phyloP scores from a whole-genome alignment of 805 yeast species.

The Ogataea haglerorum region DNA sequence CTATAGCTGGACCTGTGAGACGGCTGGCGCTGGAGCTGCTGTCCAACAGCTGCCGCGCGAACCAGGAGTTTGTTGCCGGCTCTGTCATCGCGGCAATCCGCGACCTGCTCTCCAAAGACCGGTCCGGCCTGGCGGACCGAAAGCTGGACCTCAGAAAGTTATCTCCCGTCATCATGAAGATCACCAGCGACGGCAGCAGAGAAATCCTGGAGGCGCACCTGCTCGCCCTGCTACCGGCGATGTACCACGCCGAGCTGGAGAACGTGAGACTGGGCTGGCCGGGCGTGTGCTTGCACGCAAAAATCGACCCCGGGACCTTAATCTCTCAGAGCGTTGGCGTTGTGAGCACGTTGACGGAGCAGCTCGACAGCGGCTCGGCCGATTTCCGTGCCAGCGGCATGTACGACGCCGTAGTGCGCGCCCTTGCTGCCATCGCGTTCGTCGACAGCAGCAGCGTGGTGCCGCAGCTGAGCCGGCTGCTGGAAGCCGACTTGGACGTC shows the following conservation, averaged over 20 bases:
- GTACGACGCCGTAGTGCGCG: constrained; percentile 48
- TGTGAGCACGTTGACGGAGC: constrained; percentile 21
- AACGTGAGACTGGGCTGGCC: constrained; percentile 65
- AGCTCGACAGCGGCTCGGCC: constrained; percentile 14
- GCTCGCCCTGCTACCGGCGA: constrained; percentile 38
- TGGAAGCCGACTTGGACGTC: constrained; percentile 42
- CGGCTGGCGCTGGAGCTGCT: constrained; percentile 34
- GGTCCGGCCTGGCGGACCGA: constrained; percentile 18
- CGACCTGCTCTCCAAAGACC: constrained; percentile 20
- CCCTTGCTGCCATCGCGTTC: constrained; percentile 50
- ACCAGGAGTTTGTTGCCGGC: constrained; percentile 40
- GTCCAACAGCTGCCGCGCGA: constrained; percentile 28
- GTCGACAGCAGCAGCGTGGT: constrained; percentile 56
- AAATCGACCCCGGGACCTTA: constrained; percentile 61
- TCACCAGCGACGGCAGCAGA: constrained; percentile 31
- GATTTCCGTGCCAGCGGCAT: constrained; percentile 39
- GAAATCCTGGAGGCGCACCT: constrained; percentile 33
- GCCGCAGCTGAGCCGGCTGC: constrained; percentile 44
- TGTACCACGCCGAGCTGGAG: constrained; percentile 41
- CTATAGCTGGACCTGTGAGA: constrained; percentile 35
- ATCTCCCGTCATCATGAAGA: constrained; percentile 35
- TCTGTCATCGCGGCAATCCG: constrained; percentile 44
- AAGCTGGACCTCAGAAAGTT: constrained; percentile 27
- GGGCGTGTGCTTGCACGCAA: constrained; percentile 58
- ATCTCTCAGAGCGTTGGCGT: constrained; percentile 32